Base-by-base conservation (phyloP, 1,139 yeast species). In the Geotrichum siamense region DNA sequence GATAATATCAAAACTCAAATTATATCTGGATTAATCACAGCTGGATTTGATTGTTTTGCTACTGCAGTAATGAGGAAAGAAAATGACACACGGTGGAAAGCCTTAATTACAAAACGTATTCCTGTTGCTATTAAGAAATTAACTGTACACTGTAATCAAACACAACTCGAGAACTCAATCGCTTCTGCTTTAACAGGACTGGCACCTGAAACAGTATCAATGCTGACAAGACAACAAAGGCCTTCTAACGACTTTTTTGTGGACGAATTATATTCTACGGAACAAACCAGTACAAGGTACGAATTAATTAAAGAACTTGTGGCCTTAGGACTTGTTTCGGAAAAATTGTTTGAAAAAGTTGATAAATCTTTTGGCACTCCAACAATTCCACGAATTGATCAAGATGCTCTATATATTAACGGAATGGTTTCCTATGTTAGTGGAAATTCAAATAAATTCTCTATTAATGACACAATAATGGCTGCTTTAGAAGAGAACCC, bases 231-330 rank as follows among this genome's bases (percentile, higher is more conserved):
- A 15, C n/a, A 17, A 21, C 55, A 60, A 9, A 40, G 38, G 19
- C 16, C 35, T 10, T 40, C 55, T 27, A 31, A 31, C 16, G 25
- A 36, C 22, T 23, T 45, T 22, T 28, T 46, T 20, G 36, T 39
- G 28, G 75, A 70, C 52, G 72, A 70, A 26, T 69, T 70, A 65
- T 69, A 69, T 48, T 55, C 69, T 1, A 60, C 69, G 0, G 71
- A 70, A 49, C 64, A 69, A 27, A 57, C 65, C 20, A 80, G 75
- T 53, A 65, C 78, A 2, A 69, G 82, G 40, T 79, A 75, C 50
- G 74, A 70, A 16, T 77, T 82, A 46, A 58, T 79, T 17, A 75
- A 74, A 51, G 68, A 75, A 13, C 70, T 81, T 49, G 65, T 76
- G 16, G 68, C 74, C 25, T 51, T 72, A 28, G 63, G 64, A 2